A percentile compares a stretch with the other conserved stretches of the same genome.
Conservation (phyloP, 805 yeast species). For the Maudiozyma saulgeensis region DNA sequence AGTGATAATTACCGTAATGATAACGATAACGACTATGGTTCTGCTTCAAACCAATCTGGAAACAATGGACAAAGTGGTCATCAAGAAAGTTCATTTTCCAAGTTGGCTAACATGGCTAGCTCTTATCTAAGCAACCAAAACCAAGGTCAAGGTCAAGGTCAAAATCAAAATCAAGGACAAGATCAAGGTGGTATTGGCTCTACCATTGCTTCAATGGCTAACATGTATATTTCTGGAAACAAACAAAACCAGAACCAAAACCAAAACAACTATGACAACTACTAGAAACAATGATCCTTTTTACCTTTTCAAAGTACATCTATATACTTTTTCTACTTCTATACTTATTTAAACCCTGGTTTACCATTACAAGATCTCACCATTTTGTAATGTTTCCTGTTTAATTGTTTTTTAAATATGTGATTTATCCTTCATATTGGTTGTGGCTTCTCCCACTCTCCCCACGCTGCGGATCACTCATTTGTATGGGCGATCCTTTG, state of each 20-base stretch:
- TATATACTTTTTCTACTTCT: too few relatives aligned
- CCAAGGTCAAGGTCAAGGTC: background rate
- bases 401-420: too few relatives aligned
- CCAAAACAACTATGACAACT: constrained; percentile 2
- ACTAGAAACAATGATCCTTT: background rate
- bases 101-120: background rate
- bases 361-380: too few relatives aligned
- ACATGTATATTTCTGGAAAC: constrained; percentile 8
- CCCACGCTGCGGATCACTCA: too few relatives aligned
- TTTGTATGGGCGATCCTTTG: too few relatives aligned
- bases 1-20: background rate
- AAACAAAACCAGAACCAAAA: constrained; percentile 4
- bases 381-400: too few relatives aligned
- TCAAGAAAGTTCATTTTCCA: background rate
- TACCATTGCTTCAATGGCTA: constrained; percentile 16
- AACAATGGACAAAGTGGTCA: background rate
- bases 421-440: too few relatives aligned
- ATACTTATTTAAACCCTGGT: too few relatives aligned
- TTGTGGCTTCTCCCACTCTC: too few relatives aligned
- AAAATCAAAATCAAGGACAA: constrained; percentile 3
- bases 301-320: too few relatives aligned
- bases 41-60: background rate
- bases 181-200: constrained; percentile 5
- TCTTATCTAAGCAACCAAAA: background rate
- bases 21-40: background rate